These are phyloP conservation scores for Atkinsonella hypoxylon DNA, from an alignment of 2,329 filamentous ascomycete genomes.

Conservation along the genomic window DNA sequence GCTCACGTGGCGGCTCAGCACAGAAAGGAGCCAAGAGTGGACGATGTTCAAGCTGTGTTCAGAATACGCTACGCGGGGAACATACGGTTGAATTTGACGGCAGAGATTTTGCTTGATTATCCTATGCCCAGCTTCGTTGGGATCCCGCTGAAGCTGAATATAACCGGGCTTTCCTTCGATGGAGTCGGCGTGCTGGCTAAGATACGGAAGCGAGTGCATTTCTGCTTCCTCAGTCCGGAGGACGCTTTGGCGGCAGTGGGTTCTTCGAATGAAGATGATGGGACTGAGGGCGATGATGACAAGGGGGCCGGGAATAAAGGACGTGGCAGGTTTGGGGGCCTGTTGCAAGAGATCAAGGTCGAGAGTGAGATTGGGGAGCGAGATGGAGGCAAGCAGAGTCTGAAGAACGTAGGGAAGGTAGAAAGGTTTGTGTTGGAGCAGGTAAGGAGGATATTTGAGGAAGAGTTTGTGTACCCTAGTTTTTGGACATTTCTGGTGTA, in stretches of 20 bases:
- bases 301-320: conserved; percentile 16
- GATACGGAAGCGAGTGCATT: conserved; percentile 79
- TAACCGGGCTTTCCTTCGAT: conserved; percentile 90
- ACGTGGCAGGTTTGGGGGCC: conserved; percentile 46
- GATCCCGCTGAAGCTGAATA: conserved; percentile 86
- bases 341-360: conserved; percentile 86
- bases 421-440: conserved; percentile 96
- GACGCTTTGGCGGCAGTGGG: conserved; percentile 68
- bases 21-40: conserved; percentile 61
- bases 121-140: conserved; percentile 97
- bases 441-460: conserved; percentile 92
- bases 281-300: conserved; percentile 11
- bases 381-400: conserved; percentile 80
- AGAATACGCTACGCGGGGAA: conserved; percentile 83
- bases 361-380: conserved; percentile 96
- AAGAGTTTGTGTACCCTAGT: conserved; percentile 96
- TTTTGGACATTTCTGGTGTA: conserved; percentile 95
- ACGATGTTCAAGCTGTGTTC: conserved; percentile 88
- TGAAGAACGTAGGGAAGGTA: conserved; percentile 98
- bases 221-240: conserved; percentile 88
- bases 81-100: conserved; percentile 76
- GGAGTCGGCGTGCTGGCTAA: conserved; percentile 86
- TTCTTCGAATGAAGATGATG: conserved; percentile 26
- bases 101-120: conserved; percentile 92
- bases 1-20: background rate